Evolutionary conservation across 805 yeast genomes (phyloP).

Genomic region (Metschnikowia lunata): DNA sequence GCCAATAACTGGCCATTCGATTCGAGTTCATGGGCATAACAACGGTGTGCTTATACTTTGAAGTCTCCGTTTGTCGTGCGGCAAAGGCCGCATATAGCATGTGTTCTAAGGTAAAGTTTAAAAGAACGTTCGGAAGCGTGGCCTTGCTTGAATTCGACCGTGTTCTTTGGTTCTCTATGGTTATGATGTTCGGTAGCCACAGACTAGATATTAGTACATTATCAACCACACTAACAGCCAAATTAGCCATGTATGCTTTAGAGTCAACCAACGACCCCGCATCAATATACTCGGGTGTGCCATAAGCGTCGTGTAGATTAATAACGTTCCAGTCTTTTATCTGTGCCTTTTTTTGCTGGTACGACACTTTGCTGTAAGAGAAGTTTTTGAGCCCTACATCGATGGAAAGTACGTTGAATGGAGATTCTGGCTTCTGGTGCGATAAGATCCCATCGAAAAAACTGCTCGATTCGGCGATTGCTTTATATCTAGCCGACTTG

Average conservation of each 20-base stretch:
- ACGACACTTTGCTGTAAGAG: slow-evolving; percentile 29
- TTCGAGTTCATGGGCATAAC: slow-evolving; percentile 34
- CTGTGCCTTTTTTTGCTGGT: slow-evolving; percentile 2
- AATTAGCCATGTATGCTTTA: slow-evolving; percentile 25
- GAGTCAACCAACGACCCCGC: slow-evolving; percentile 19
- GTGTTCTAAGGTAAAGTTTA: slow-evolving; percentile 36
- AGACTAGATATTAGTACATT: slow-evolving; percentile 14
- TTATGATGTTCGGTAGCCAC: slow-evolving; percentile 23
- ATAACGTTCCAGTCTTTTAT: slow-evolving; percentile 24
- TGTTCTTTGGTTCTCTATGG: slow-evolving; percentile 39
- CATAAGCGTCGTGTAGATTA: slow-evolving; percentile 22
- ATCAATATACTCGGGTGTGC: slow-evolving; percentile 10
- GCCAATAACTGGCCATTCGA: slow-evolving; percentile 37
- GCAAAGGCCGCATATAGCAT: slow-evolving; percentile 30
- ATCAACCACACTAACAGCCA: slow-evolving; percentile 19
- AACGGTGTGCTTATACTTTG: slow-evolving; percentile 11
- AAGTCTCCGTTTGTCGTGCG: slow-evolving; percentile 14
- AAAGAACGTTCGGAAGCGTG: slow-evolving; percentile 37
- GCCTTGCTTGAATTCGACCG: slow-evolving; percentile 29
- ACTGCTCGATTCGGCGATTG: slow-evolving; percentile 6
- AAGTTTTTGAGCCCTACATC: slow-evolving; percentile 43
- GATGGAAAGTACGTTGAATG: slow-evolving; percentile 22
- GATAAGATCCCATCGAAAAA: slow-evolving; percentile 10
- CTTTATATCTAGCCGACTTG: slow-evolving; percentile 15
- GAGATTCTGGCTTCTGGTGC: slow-evolving; percentile 5